These are phyloP conservation scores for Suillus discolor DNA, from an alignment of 768 basidiomycete genomes.

Conservation along the genomic window DNA sequence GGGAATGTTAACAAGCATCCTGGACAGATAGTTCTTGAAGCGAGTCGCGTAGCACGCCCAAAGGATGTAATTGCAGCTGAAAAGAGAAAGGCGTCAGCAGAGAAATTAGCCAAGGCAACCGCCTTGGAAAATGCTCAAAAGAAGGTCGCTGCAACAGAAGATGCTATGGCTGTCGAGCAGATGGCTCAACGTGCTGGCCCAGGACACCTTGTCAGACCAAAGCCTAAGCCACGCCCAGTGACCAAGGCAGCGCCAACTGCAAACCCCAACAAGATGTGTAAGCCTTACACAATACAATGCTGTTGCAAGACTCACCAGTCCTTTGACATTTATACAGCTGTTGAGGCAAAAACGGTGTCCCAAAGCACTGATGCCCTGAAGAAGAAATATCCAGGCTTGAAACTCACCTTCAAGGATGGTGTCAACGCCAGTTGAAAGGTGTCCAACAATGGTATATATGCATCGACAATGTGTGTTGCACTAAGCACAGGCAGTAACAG, in stretches of 20 bases:
- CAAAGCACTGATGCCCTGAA: background rate
- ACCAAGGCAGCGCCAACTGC: background rate
- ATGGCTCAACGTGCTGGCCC: background rate
- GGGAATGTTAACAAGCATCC: background rate
- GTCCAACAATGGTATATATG: background rate
- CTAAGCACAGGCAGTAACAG: background rate
- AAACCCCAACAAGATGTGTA: background rate
- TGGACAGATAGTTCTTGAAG: background rate
- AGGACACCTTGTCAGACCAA: background rate
- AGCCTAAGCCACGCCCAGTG: background rate
- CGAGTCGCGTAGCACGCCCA: background rate
- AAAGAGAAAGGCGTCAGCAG: background rate
- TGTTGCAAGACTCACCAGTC: background rate
- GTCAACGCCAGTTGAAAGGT: background rate
- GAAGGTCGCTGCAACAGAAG: background rate
- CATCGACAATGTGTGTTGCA: background rate
- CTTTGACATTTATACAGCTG: background rate
- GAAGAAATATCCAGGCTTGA: conserved; percentile 1
- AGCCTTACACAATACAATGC: background rate
- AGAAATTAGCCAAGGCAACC: background rate
- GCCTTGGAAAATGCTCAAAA: background rate
- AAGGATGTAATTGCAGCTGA: background rate
- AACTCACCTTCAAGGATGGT: conserved; percentile 1
- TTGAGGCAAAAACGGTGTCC: background rate
- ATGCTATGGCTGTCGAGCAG: conserved; percentile 1